Conservation (phyloP, 108 stramenopile species). For the Nitzschia inconspicua region DNA sequence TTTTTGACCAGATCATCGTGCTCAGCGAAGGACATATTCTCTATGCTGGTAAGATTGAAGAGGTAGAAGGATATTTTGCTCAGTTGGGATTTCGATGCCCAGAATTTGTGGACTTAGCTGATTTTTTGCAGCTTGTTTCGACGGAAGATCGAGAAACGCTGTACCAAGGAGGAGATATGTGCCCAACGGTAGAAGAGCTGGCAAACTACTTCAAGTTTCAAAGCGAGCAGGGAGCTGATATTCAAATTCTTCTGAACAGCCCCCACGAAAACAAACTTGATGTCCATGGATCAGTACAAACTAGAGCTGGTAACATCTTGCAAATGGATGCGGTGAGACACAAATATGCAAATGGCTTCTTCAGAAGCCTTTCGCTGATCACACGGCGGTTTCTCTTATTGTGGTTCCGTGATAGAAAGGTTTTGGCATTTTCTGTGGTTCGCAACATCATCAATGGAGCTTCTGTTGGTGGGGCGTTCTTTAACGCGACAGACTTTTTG, state of each 20-base stretch:
- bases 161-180: slow-evolving; percentile 19
- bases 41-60: slow-evolving; percentile 77
- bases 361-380: slow-evolving; percentile 24
- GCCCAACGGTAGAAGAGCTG: slow-evolving; percentile 40
- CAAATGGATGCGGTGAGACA: slow-evolving; percentile 6
- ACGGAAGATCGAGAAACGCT: slow-evolving; percentile 43
- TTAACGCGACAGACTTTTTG: slow-evolving; percentile 37
- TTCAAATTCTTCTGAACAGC: slow-evolving; percentile 4
- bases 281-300: background rate
- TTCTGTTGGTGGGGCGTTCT: slow-evolving; percentile 57
- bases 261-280: slow-evolving; percentile 19
- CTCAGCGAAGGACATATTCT: slow-evolving; percentile 70
- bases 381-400: slow-evolving; percentile 36
- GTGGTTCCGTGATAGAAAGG: slow-evolving; percentile 46
- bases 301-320: slow-evolving; percentile 7
- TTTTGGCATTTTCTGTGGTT: slow-evolving; percentile 29
- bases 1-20: slow-evolving; percentile 84
- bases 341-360: slow-evolving; percentile 45
- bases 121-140: slow-evolving; percentile 67
- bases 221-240: slow-evolving; percentile 19
- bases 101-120: slow-evolving; percentile 66
- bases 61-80: slow-evolving; percentile 64
- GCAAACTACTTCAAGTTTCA: slow-evolving; percentile 51
- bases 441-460: slow-evolving; percentile 54
- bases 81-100: slow-evolving; percentile 58